A percentile compares a stretch with the other conserved stretches of the same genome.
Evolutionary conservation across 2,329 filamentous ascomycete species (phyloP).

Genomic region (Cercospora zeina): DNA sequence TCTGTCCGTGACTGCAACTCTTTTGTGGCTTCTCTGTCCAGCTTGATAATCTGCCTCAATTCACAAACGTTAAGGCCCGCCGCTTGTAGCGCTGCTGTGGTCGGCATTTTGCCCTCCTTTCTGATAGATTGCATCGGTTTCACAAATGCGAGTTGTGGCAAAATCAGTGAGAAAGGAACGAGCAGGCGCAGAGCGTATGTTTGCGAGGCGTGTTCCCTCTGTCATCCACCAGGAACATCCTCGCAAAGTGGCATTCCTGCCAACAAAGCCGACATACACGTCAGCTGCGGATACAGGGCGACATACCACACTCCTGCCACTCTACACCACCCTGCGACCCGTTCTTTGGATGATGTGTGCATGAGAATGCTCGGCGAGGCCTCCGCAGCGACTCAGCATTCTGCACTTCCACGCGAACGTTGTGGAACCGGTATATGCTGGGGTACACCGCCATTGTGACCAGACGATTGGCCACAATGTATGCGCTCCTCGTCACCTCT

Average conservation of each 20-base stretch:
- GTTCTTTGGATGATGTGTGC: slow-evolving; percentile 2
- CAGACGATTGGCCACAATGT: slow-evolving; percentile 3
- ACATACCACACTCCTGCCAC: slow-evolving; percentile 15
- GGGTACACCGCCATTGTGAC: slow-evolving; percentile 17
- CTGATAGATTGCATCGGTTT: background rate
- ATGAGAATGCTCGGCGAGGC: slow-evolving; percentile 8
- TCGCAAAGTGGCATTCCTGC: slow-evolving; percentile 20
- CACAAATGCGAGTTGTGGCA: background rate
- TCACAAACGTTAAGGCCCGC: slow-evolving; percentile 25
- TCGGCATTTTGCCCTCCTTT: slow-evolving; percentile 13
- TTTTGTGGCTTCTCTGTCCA: slow-evolving; percentile 29
- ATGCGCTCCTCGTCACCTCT: background rate
- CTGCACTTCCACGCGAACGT: slow-evolving; percentile 19
- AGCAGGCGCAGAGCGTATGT: background rate
- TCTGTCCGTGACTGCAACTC: slow-evolving; percentile 29
- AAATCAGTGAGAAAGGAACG: background rate
- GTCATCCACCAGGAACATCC: slow-evolving; percentile 19
- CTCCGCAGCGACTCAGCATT: slow-evolving; percentile 13
- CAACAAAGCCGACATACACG: slow-evolving; percentile 22
- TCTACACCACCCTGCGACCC: slow-evolving; percentile 1
- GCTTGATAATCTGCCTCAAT: slow-evolving; percentile 26
- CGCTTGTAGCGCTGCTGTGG: slow-evolving; percentile 21
- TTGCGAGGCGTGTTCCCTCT: slow-evolving; percentile 6
- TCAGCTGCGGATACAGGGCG: slow-evolving; percentile 18
- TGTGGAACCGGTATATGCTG: slow-evolving; percentile 18